Percentiles rank a stretch among this genome's conserved stretches.
Conservation (phyloP, 2,329 filamentous ascomycete species). For the Aspergillus quadricinctus region DNA sequence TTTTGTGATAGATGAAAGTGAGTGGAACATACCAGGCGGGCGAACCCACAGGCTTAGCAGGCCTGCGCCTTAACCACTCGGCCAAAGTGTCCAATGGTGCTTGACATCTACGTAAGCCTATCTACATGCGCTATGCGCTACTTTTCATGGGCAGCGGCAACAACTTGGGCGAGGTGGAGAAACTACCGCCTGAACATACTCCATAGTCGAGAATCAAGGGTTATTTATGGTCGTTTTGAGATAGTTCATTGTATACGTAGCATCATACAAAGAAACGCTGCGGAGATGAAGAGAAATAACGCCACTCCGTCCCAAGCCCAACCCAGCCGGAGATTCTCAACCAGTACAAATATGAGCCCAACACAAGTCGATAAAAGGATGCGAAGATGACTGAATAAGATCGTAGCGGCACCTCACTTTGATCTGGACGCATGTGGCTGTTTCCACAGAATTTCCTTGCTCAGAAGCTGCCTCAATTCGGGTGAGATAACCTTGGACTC, state of each 20-base stretch:
- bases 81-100: neutral
- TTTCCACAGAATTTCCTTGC: slow-evolving; percentile 52
- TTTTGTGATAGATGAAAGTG: too few relatives aligned
- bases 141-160: too few relatives aligned
- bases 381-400: neutral
- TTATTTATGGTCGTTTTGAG: neutral
- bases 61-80: neutral
- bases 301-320: neutral
- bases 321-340: neutral
- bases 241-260: neutral
- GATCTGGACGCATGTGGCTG: slow-evolving; percentile 9
- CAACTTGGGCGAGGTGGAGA: too few relatives aligned
- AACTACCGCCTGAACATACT: neutral
- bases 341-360: neutral
- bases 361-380: neutral
- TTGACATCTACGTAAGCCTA: neutral
- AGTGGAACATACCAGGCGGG: neutral
- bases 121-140: neutral
- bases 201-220: neutral
- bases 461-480: slow-evolving; percentile 59
- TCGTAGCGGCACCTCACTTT: neutral
- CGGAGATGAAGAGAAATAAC: neutral
- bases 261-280: neutral
- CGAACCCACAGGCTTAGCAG: neutral
- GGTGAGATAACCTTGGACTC: slow-evolving; percentile 57